A percentile compares a stretch with the other conserved stretches of the same genome.
Conservation (phyloP, 148 eudicot genomes). For the Rhododendron molle region DNA sequence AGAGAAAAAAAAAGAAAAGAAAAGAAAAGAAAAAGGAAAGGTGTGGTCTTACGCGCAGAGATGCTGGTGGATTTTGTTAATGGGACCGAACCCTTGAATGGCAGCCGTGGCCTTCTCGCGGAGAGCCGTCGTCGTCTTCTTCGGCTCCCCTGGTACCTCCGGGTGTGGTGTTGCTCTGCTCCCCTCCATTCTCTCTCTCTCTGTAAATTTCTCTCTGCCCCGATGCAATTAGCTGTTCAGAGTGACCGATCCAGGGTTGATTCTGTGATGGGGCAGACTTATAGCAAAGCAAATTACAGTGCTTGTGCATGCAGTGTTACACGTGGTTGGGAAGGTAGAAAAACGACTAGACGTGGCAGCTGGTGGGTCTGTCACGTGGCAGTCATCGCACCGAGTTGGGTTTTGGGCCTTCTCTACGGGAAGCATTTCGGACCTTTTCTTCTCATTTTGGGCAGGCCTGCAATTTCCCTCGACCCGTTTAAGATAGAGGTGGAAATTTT, state of each 20-base stretch:
- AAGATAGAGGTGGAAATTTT: no score
- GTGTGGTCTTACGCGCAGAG: constrained; percentile 64
- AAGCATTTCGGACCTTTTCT: no score
- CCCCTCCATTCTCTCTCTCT: constrained; percentile 27
- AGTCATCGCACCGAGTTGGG: neutral
- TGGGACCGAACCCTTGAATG: constrained; percentile 66
- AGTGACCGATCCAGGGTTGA: neutral
- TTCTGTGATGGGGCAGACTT: neutral
- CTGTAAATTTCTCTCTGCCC: neutral
- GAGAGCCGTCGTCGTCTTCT: constrained; percentile 44
- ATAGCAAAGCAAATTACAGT: neutral
- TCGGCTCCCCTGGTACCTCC: constrained; percentile 61
- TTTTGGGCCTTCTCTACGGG: neutral
- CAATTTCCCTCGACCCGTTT: no score
- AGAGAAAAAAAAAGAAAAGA: neutral
- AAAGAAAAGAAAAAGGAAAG: neutral
- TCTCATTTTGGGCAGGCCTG: neutral
- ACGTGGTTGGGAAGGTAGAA: neutral
- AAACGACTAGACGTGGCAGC: neutral
- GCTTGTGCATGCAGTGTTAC: neutral
- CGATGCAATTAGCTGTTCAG: neutral
- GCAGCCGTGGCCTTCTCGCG: constrained; percentile 64
- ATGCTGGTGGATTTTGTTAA: constrained; percentile 84
- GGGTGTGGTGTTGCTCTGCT: constrained; percentile 26
- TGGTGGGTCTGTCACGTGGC: neutral